Base-by-base conservation (phyloP, 2,329 filamentous ascomycete species). In the Plenodomus biglobosus region DNA sequence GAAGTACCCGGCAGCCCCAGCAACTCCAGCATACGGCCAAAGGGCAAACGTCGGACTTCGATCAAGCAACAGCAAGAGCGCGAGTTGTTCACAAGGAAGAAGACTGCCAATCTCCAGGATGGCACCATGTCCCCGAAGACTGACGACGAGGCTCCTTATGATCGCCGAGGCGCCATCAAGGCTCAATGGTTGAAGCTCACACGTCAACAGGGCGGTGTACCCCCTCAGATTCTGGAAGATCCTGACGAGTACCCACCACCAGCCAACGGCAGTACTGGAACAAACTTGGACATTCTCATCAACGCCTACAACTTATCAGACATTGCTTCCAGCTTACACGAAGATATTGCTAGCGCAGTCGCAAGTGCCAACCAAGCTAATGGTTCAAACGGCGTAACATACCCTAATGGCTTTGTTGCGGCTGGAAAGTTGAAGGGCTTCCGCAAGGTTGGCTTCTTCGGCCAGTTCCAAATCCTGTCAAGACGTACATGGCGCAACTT, bases 401-500 rank as follows among this genome's bases (percentile, higher is more conserved):
- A 77, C 2, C 71, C 77, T 4, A 84, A 82, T 53, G 75, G 80
- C 36, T 66, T 75, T n/a, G 66, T 68, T 2, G 80, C 80, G 42
- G 81, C 81, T 8, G 83, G 90, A 58, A 75, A 73, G 52, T 84
- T 92, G 53, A 88, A 85, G 66, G 88, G 90, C 16, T 96, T 95
- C 72, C 83, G 85, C 48, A 89, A 94, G 50, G 81, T 96, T 48
- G 85, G 92, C 39, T 85, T 92, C 58, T 64, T 81, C 8, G 81
- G 86, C 37, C 94, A 99, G 71, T 97, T 99, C 72, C 67, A 86
- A 45, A 96, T 99, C 60, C 78, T 99, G 11, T 95, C 92, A 0
- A 82, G 85, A 62, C 85, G 94, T 38, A 99, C 94, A 0, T 99
- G 92, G 92, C 91, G 88, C 67, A 99, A 99, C 67, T 80, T 99